These are phyloP conservation scores for Lipomyces japonicus DNA, from an alignment of 805 yeast species.

Conservation along the genomic window DNA sequence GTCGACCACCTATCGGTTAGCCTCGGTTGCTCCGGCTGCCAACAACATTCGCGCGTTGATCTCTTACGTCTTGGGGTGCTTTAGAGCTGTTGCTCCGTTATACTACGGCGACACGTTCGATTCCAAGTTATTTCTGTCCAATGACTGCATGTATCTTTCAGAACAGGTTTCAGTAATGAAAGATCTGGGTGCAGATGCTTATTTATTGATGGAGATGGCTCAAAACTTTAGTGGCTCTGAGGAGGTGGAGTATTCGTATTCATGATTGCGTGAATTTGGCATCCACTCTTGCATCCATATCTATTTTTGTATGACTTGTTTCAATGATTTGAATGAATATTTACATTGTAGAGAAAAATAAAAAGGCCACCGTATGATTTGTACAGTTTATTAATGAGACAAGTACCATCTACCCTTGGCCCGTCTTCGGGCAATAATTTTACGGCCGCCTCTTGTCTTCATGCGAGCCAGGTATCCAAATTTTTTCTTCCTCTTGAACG, in stretches of 20 bases:
- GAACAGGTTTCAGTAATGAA: conserved; percentile 20
- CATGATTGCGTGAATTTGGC: too few species aligned
- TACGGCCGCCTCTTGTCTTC: conserved; percentile 69
- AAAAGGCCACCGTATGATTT: background rate
- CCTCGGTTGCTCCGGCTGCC: conserved; percentile 20
- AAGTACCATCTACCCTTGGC: conserved; percentile 93
- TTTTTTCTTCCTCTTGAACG: conserved; percentile 82
- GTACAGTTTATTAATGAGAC: conserved; percentile 53
- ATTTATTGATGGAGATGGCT: conserved; percentile 25
- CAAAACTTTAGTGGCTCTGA: too few species aligned
- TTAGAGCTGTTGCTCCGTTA: conserved; percentile 26
- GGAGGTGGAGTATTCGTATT: too few species aligned
- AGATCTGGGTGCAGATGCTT: conserved; percentile 26
- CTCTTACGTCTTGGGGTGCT: conserved; percentile 15
- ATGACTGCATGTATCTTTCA: conserved; percentile 23
- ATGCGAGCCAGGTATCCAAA: conserved; percentile 86
- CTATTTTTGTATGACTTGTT: too few species aligned
- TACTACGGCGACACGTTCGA: conserved; percentile 19
- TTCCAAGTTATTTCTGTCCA: conserved; percentile 16
- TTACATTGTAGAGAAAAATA: background rate
- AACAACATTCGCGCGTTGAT: conserved; percentile 14
- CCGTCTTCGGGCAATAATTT: conserved; percentile 69
- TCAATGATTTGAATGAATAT: background rate
- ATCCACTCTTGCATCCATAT: too few species aligned
- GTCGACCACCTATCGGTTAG: conserved; percentile 4